A percentile compares a stretch with the other conserved stretches of the same genome.
phyloP scores from a whole-genome alignment of 2,329 filamentous ascomycete genomes.

The Talaromyces sp. region DNA sequence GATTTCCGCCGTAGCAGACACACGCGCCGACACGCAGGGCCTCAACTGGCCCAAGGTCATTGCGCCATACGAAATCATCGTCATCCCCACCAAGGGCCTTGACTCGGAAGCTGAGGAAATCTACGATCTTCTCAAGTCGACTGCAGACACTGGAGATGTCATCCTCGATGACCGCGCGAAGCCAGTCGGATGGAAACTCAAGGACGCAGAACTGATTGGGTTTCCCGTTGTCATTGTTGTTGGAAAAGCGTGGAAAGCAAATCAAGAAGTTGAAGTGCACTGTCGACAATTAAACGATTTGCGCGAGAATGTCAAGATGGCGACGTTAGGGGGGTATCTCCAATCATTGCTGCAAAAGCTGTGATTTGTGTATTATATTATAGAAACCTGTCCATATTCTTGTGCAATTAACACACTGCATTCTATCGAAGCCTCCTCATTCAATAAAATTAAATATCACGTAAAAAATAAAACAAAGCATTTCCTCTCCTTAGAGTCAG shows the following conservation, averaged over 20 bases:
- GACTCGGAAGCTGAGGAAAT: constrained; percentile 50
- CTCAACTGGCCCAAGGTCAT: constrained; percentile 84
- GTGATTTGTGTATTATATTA: constrained; percentile 26
- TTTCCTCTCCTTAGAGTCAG: too few species aligned
- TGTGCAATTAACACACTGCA: neutral
- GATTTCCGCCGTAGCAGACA: constrained; percentile 77
- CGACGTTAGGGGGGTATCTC: constrained; percentile 45
- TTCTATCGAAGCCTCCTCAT: neutral
- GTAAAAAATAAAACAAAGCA: neutral
- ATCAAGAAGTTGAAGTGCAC: constrained; percentile 66
- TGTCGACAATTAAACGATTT: constrained; percentile 59
- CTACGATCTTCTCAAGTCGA: constrained; percentile 53
- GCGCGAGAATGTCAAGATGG: constrained; percentile 53
- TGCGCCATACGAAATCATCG: constrained; percentile 72
- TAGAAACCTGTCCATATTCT: neutral
- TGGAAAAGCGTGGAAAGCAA: constrained; percentile 61
- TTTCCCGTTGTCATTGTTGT: constrained; percentile 79
- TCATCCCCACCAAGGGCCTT: constrained; percentile 52
- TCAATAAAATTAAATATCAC: neutral
- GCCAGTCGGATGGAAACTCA: constrained; percentile 75
- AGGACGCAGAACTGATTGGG: constrained; percentile 82
- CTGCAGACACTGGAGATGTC: constrained; percentile 44
- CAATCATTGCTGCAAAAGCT: constrained; percentile 45
- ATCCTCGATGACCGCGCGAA: constrained; percentile 68
- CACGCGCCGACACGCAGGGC: constrained; percentile 63